Evolutionary conservation across 2,329 filamentous ascomycete species (phyloP), one percentile per base, ranked within the genome.

Genomic region (Pseudopyricularia javanii): DNA sequence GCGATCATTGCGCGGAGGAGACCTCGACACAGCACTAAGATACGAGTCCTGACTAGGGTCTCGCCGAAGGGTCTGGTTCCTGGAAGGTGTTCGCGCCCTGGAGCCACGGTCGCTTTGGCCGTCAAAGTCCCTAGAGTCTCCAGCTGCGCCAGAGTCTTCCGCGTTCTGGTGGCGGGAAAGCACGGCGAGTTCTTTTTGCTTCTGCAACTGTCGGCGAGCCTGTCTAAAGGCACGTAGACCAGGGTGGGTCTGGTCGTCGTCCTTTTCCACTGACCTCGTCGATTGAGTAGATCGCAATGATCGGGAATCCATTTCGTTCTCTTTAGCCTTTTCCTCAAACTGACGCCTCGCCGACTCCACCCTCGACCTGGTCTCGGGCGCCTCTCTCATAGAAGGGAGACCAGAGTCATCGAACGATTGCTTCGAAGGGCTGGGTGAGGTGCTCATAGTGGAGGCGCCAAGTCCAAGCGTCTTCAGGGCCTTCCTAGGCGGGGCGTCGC

Each of bases 391-490:
- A 4, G 63, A 58, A 15, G 61, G 58, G 1, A 61, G 56, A 3
- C 55, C 48, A 4, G 50, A 61, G 24, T 67, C 67, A 2, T 71
- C 69, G 45, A 67, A 66, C 1, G 60, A 63, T 20, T 61, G 59
- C 56, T 69, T 73, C 12, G 61, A 60, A 3, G 71, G 66, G 11
- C 70, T 71, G 1, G 70, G 65, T 2, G 70, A 62, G 12, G 65
- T 68, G 37, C 64, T 69, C 57, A 71, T 68, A 3, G 68, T 68
- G 3, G 68, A 59, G 8, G 68, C 64, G 8, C 74, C 74, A 14
- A 85, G 65, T 3, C 81, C 81, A 11, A 83, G 72, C 63, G 83
- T 76, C 65, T 82, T 85, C 63, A 78, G 75, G 0, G 76, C 70
- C 61, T 83, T 86, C 2, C 73, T 66, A 54, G 35, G 26, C 8